Evolutionary conservation across 805 yeast species (phyloP).

Genomic region (Ogataea pilisensis): DNA sequence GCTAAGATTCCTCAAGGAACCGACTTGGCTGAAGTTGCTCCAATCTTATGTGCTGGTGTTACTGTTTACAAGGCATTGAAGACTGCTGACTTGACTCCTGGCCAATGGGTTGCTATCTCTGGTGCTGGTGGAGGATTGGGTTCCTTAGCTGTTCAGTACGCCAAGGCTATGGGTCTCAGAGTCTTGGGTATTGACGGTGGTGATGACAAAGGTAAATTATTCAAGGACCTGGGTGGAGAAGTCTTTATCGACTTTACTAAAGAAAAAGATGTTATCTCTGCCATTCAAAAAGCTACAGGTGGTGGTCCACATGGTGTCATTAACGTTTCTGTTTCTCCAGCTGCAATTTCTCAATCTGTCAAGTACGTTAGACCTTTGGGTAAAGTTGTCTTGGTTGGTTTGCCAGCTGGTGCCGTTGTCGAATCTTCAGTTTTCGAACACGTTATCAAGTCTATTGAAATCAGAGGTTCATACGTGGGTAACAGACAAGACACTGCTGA

Average conservation of each 20-base stretch:
- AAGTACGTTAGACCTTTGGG: constrained; percentile 58
- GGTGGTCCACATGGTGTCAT: constrained; percentile 68
- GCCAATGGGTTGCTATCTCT: constrained; percentile 74
- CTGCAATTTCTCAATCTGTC: constrained; percentile 51
- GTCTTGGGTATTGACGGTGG: constrained; percentile 77
- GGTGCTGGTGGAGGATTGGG: constrained; percentile 88
- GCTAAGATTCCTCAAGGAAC: constrained; percentile 72
- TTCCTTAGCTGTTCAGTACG: constrained; percentile 72
- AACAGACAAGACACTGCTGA: constrained; percentile 84
- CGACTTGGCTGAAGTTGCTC: constrained; percentile 73
- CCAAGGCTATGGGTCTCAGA: constrained; percentile 70
- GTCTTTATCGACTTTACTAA: constrained; percentile 52
- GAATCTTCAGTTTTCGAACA: constrained; percentile 68
- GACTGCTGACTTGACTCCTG: constrained; percentile 70
- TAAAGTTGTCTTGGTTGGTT: constrained; percentile 61
- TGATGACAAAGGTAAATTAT: constrained; percentile 55
- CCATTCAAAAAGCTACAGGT: constrained; percentile 38
- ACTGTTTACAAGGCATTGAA: constrained; percentile 88
- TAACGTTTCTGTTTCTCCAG: constrained; percentile 57
- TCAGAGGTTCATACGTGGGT: constrained; percentile 85
- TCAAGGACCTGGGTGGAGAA: constrained; percentile 59
- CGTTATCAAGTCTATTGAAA: constrained; percentile 68
- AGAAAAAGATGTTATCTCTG: constrained; percentile 39
- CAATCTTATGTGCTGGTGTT: constrained; percentile 87
- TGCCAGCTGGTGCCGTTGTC: constrained; percentile 78